A percentile compares a stretch with the other conserved stretches of the same genome.
These are phyloP conservation scores for Euphorbia corollata DNA, from an alignment of 441 rosid species.

Conservation along the genomic window DNA sequence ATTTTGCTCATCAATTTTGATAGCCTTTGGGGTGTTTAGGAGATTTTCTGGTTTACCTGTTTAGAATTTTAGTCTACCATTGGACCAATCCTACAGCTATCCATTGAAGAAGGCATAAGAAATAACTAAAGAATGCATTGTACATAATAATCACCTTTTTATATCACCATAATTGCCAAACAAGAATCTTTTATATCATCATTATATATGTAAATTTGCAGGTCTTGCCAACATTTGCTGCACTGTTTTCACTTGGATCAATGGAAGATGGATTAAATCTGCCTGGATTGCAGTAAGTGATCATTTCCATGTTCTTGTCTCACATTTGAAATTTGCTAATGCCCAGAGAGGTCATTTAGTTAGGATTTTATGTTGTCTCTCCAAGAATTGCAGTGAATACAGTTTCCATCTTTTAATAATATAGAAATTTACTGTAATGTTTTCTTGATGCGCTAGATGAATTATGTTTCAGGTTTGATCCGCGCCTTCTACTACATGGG, in stretches of 20 bases:
- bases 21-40: not conserved
- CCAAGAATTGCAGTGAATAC: not conserved
- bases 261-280: conserved; percentile 26
- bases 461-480: conserved; percentile 47
- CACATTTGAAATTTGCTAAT: not conserved
- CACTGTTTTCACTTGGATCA: conserved; percentile 39
- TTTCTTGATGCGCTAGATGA: not conserved
- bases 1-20: conserved; percentile 3
- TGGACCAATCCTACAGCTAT: not conserved
- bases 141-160: conserved; percentile 10
- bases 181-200: too few species aligned
- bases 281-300: conserved; percentile 65
- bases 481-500: conserved; percentile 76
- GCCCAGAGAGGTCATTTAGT: not conserved
- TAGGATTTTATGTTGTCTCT: not conserved
- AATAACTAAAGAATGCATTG: not conserved
- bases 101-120: not conserved
- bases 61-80: not conserved
- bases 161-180: not conserved
- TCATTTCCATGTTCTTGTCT: not conserved
- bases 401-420: not conserved
- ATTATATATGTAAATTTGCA: conserved; percentile 19
- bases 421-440: not conserved
- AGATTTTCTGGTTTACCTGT: not conserved
- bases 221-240: conserved; percentile 90